A percentile compares a stretch with the other conserved stretches of the same genome.
These are phyloP conservation scores for Coniochaeta ligniaria DNA, from an alignment of 2,329 filamentous ascomycete genomes.

Conservation along the genomic window DNA sequence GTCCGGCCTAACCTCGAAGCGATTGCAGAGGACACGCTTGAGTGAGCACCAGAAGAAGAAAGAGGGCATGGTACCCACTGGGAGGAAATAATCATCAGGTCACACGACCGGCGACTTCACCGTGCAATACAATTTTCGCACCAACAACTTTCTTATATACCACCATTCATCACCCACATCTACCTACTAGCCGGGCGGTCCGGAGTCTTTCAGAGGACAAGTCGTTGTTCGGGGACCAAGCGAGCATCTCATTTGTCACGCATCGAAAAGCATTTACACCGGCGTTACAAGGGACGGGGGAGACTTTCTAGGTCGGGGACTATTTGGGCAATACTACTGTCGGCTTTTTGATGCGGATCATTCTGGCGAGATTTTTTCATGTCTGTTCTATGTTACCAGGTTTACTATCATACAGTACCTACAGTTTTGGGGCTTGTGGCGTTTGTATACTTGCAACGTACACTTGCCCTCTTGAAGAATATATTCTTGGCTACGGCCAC, in stretches of 20 bases:
- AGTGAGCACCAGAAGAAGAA: conserved; percentile 13
- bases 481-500: not conserved
- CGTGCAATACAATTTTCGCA: not conserved
- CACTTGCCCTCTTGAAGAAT: not conserved
- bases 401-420: conserved; percentile 3
- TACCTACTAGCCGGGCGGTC: not conserved
- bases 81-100: not conserved
- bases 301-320: not conserved
- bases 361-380: not conserved
- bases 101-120: not conserved
- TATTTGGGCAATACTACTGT: not conserved
- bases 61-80: not conserved
- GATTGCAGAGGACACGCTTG: conserved; percentile 43
- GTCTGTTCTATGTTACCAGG: not conserved
- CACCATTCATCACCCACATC: not conserved
- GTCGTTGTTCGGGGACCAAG: not conserved
- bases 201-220: not conserved
- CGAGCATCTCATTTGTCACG: not conserved
- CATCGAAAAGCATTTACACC: not conserved
- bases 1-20: conserved; percentile 42
- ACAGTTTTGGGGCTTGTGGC: not conserved
- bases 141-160: not conserved
- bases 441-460: not conserved
- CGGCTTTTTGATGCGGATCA: not conserved
- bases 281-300: not conserved